Evolutionary conservation across 139 green algal genomes (phyloP).

Genomic region (Tetraselmis chui): DNA sequence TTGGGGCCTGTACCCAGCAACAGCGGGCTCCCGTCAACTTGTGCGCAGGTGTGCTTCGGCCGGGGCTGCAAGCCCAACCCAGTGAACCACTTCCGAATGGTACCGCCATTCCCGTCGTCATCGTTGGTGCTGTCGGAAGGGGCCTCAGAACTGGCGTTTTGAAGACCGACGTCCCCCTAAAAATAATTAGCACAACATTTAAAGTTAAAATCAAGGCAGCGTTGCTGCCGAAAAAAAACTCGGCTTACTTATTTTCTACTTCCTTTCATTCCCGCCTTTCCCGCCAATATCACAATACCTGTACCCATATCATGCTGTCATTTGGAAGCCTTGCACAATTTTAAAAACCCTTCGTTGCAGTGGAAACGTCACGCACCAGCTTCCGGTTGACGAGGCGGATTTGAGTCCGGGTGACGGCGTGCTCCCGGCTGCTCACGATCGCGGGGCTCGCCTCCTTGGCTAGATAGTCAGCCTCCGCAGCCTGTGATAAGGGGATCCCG

Average conservation of each 20-base stretch:
- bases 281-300: too few species aligned
- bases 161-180: too few species aligned
- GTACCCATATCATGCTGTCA: too few species aligned
- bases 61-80: background rate
- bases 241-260: too few species aligned
- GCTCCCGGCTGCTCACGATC: background rate
- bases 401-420: background rate
- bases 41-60: background rate
- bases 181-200: too few species aligned
- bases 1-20: slow-evolving; percentile 5
- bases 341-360: too few species aligned
- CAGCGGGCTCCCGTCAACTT: background rate
- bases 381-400: background rate
- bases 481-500: too few species aligned
- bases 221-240: too few species aligned
- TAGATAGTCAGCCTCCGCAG: too few species aligned
- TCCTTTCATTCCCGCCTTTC: background rate
- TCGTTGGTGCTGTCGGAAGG: background rate
- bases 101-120: background rate
- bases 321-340: too few species aligned
- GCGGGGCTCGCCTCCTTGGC: background rate
- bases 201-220: too few species aligned
- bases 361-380: background rate
- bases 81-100: background rate
- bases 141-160: background rate